Conservation (phyloP, 1,284 basidiomycete genomes). For the Macrocystidia cucumis region DNA sequence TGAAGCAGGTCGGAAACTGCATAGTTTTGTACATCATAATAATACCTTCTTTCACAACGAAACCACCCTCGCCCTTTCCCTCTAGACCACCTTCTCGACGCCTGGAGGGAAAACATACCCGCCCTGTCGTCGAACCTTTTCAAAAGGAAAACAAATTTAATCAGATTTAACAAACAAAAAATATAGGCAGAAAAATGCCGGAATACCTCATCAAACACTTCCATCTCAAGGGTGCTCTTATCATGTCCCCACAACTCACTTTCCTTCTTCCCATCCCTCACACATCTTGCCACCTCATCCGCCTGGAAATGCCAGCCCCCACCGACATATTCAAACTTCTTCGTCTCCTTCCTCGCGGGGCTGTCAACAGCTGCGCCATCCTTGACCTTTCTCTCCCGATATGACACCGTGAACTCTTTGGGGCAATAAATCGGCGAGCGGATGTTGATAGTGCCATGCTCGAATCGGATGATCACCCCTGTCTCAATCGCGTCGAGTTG, state of each 20-base stretch:
- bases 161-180: neutral
- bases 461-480: conserved; percentile 59
- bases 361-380: conserved; percentile 35
- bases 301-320: conserved; percentile 71
- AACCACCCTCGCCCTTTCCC: no score
- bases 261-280: conserved; percentile 71
- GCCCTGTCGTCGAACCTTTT: conserved; percentile 32
- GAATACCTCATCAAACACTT: conserved; percentile 79
- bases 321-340: conserved; percentile 48
- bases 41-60: no score
- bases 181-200: no score
- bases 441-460: conserved; percentile 58
- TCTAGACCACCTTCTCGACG: conserved; percentile 27
- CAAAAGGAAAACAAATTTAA: conserved; percentile 2
- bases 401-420: conserved; percentile 53
- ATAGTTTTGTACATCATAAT: no score
- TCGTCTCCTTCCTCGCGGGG: conserved; percentile 54
- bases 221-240: conserved; percentile 74
- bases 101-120: conserved; percentile 30
- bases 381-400: conserved; percentile 49
- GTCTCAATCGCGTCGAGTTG: conserved; percentile 35
- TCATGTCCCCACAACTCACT: conserved; percentile 68
- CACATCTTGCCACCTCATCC: conserved; percentile 78
- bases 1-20: no score
- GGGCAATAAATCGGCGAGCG: conserved; percentile 59